A percentile compares a stretch with the other conserved stretches of the same genome.
phyloP scores from a whole-genome alignment of 2,329 filamentous ascomycete genomes.

The Fusarium drepaniforme region DNA sequence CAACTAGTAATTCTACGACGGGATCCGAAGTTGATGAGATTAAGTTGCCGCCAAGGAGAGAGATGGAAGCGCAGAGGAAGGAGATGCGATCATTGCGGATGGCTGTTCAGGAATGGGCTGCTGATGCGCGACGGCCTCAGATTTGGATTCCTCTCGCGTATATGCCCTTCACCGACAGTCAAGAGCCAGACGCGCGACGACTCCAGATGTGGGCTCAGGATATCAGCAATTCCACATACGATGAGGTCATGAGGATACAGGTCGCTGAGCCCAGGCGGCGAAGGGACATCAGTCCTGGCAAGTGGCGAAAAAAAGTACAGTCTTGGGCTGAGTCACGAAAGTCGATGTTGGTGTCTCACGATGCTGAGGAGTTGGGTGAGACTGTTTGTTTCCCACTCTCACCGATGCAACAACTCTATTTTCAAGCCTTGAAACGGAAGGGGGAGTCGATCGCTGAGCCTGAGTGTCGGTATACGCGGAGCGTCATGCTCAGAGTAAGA shows the following conservation, averaged over 20 bases:
- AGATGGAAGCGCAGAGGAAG: slow-evolving; percentile 55
- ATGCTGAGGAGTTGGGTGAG: slow-evolving; percentile 37
- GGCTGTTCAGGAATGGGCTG: slow-evolving; percentile 52
- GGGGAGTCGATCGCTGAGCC: slow-evolving; percentile 46
- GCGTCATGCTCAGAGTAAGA: slow-evolving; percentile 60
- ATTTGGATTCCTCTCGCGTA: slow-evolving; percentile 62
- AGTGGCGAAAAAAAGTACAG: slow-evolving; percentile 13
- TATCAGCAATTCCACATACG: slow-evolving; percentile 59
- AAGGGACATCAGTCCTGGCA: neutral
- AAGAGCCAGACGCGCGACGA: slow-evolving; percentile 56
- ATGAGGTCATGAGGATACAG: slow-evolving; percentile 59
- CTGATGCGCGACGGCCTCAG: slow-evolving; percentile 53
- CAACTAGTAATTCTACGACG: slow-evolving; percentile 12
- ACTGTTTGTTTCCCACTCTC: slow-evolving; percentile 59
- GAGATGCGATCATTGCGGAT: slow-evolving; percentile 58
- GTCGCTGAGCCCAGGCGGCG: slow-evolving; percentile 52
- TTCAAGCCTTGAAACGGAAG: slow-evolving; percentile 60
- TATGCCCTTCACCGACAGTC: slow-evolving; percentile 58
- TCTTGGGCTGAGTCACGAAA: slow-evolving; percentile 30
- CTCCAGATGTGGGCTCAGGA: slow-evolving; percentile 68
- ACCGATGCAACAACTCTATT: slow-evolving; percentile 67
- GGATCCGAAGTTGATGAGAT: slow-evolving; percentile 38
- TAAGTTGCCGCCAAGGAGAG: slow-evolving; percentile 45
- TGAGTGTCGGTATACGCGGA: slow-evolving; percentile 63
- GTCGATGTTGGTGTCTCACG: slow-evolving; percentile 48